Base-by-base conservation (phyloP, 768 basidiomycete species). In the Lactarius akahatsu region DNA sequence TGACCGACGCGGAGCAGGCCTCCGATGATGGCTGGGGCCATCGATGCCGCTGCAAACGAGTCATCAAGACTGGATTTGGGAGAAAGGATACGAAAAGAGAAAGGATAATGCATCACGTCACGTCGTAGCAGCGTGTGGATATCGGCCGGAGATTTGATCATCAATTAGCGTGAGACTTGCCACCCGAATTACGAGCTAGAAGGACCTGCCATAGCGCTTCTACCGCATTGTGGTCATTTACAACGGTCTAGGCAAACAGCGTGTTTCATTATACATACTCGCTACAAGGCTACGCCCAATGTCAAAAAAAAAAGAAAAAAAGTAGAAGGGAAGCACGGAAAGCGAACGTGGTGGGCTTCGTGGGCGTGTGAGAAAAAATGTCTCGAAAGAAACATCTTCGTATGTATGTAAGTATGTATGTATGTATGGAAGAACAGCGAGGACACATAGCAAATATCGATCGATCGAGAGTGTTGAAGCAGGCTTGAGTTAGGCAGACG, bases 221-320 rank as follows among this genome's bases (percentile, higher is more conserved):
- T 52, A 23, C 26, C 50, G 50, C 26, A 52, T 52, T 52, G 50
- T 15, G 13, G 26, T 52, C 26, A 13, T 23, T 66, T 52, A 47
- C 45, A 62, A 41, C 28, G 23, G 43, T 58, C 32, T 20, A 50
- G 26, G 34, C 40, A 32, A 23, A 36, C 40, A 57, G 16, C 32
- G 32, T 34, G n/a, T 62, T 62, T 52, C 50, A 62, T 52, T 43
- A 43, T 62, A 66, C 65, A 62, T 66, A 66, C 61, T 66, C 61
- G 65, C 61, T 66, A 66, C 65, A 66, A 36, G 61, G 65, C 61
- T 66, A 52, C 47, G 23, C 55, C 55, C 47, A n/a, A 57, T 23
- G 52, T 36, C 54, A 50, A 56, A 57, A 41, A 47, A 47, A 45
- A 60, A 55, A 54, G 34, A 2, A 26, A 57, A 57, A 10, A 57